Evolutionary conservation across 345 rosid species (phyloP).

Genomic region (Euphorbia lathyris): DNA sequence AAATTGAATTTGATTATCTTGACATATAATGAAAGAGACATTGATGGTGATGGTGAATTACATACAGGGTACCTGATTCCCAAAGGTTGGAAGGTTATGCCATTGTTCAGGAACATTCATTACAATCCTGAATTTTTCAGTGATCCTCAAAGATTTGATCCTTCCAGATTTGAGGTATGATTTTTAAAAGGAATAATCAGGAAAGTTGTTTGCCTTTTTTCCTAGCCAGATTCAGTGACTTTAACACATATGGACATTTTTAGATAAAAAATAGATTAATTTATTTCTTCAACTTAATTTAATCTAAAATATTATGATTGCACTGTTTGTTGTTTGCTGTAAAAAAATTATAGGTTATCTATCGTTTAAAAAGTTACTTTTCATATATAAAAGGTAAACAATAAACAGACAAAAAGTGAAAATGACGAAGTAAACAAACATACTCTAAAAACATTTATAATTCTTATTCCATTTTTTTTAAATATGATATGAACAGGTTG

Average conservation of each 20-base stretch:
- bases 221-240: neutral
- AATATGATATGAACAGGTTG: slow-evolving; percentile 33
- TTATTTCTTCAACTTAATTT: no score
- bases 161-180: slow-evolving; percentile 69
- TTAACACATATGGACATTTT: neutral
- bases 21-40: slow-evolving; percentile 7
- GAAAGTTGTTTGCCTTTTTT: neutral
- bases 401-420: no score
- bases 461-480: neutral
- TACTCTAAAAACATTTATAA: no score
- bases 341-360: no score
- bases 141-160: slow-evolving; percentile 65
- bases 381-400: no score
- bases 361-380: no score
- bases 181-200: no score
- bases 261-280: neutral
- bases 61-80: slow-evolving; percentile 67
- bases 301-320: no score
- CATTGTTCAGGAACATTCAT: slow-evolving; percentile 72
- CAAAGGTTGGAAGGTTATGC: slow-evolving; percentile 85
- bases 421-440: no score
- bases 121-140: slow-evolving; percentile 56
- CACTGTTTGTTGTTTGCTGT: no score
- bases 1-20: neutral
- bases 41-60: slow-evolving; percentile 1